Conservation (phyloP, 768 basidiomycete species). For the Plicaturopsis crispa region DNA sequence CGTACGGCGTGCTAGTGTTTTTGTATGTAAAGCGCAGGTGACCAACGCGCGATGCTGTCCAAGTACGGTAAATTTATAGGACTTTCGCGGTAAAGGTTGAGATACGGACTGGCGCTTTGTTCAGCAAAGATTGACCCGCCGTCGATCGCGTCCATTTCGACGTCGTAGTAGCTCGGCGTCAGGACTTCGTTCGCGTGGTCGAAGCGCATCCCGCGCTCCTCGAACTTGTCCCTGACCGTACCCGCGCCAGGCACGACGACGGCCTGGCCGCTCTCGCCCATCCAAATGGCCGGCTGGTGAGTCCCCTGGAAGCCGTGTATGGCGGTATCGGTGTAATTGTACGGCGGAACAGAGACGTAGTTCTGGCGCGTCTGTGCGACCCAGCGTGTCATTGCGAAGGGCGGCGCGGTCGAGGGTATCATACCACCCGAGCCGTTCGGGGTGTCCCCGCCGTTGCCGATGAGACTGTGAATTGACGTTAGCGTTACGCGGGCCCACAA, state of each 20-base stretch:
- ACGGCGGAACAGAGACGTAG: constrained; percentile 67
- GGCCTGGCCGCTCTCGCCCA: constrained; percentile 70
- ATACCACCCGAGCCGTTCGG: constrained; percentile 67
- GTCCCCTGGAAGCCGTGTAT: constrained; percentile 59
- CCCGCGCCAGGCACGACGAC: constrained; percentile 53
- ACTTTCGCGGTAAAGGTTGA: background rate
- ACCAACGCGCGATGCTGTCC: constrained; percentile 68
- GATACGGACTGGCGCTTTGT: constrained; percentile 51
- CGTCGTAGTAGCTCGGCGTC: constrained; percentile 47
- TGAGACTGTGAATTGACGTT: constrained; percentile 28
- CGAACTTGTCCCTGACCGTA: constrained; percentile 43
- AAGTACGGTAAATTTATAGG: constrained; percentile 5
- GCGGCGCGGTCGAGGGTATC: constrained; percentile 58
- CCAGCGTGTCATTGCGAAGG: constrained; percentile 85
- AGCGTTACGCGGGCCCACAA: background rate
- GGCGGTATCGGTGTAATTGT: constrained; percentile 49
- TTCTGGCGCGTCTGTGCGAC: constrained; percentile 74
- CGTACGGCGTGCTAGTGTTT: constrained; percentile 37
- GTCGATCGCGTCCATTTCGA: constrained; percentile 44
- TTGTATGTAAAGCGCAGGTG: constrained; percentile 67
- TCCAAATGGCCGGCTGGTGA: constrained; percentile 85
- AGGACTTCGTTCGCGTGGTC: constrained; percentile 45
- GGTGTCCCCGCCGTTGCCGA: constrained; percentile 66
- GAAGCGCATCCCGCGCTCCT: constrained; percentile 49
- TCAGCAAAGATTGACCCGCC: constrained; percentile 48